Evolutionary conservation across 306 rosid species (phyloP), one percentile per base, ranked within the genome.

Genomic region (Cyamopsis tetragonoloba): DNA sequence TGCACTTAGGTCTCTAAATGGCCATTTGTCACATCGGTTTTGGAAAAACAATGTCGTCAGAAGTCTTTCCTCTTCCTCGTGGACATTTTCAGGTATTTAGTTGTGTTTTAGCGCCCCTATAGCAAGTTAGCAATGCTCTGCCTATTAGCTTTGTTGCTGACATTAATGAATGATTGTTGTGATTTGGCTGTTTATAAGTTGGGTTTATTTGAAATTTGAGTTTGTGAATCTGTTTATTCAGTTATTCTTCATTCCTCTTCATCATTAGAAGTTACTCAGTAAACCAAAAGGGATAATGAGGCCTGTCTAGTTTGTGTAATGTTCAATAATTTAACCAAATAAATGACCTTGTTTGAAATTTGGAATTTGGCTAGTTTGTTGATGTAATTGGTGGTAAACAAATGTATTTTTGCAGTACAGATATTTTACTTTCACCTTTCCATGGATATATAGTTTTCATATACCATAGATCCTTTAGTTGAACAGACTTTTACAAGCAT

Each of bases 1-100:
- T 19, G 84, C 79, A 14, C 24, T 55, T 47, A 76, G 84, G 70
- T 71, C 81, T 17, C 38, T 80, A 17, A 71, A 58, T 44, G 39
- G 32, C 7, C 30, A 56, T 66, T 27, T 62, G 24, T 54, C 65
- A 11, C 41, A 23, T 51, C 72, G 26, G 55, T 64, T 74, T 68
- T 37, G 38, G 38, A 62, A 58, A 44, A 34, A 50, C 19, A 24
- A 20, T 65, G 57, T 64, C 23, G 51, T 30, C 22, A 76, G 85
- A 76, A 55, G 59, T 62, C 79, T 81, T 51, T 76, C 85, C 17
- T 20, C 58, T 7, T 76, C 85, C 17, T 20, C 58, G 5, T 59
- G 55, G 66, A 6, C 12, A n/a, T 27, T 53, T 76, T 43, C 71
- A 38, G 85, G 85, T 76, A 42, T 53, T 37, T 55, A 18, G 4